Conservation (phyloP, 208 protist species). For the Leishmania braziliensis region DNA sequence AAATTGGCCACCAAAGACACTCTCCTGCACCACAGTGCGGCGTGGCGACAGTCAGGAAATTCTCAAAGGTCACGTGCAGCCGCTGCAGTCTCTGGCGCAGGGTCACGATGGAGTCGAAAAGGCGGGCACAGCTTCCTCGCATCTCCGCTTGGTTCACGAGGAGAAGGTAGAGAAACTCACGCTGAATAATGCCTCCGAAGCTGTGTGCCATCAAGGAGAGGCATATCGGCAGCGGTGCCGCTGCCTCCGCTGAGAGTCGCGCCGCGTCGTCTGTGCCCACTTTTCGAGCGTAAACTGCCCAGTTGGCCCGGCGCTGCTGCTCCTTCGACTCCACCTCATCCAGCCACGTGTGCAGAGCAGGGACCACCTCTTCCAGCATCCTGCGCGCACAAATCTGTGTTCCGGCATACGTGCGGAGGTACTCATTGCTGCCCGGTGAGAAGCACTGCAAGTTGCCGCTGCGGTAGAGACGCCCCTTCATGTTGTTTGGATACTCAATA, state of each 20-base stretch:
- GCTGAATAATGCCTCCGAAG: conserved; percentile 70
- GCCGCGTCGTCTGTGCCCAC: conserved; percentile 15
- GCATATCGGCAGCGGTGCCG: conserved; percentile 32
- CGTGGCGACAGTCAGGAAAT: conserved; percentile 67
- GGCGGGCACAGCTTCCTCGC: conserved; percentile 9
- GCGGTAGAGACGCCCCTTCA: conserved; percentile 38
- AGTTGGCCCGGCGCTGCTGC: conserved; percentile 18
- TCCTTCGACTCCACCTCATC: conserved; percentile 27
- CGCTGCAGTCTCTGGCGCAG: conserved; percentile 35
- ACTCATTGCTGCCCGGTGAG: conserved; percentile 50
- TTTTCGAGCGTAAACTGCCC: conserved; percentile 12
- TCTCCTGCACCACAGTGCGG: conserved; percentile 68
- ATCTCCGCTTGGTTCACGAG: conserved; percentile 33
- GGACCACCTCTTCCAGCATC: conserved; percentile 52
- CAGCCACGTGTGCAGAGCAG: conserved; percentile 53
- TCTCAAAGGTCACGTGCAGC: conserved; percentile 47
- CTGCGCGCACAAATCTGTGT: conserved; percentile 44
- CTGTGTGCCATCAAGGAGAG: conserved; percentile 74
- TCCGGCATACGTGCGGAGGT: conserved; percentile 39
- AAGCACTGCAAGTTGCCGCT: conserved; percentile 57
- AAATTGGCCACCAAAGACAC: conserved; percentile 52
- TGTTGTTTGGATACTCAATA: conserved; percentile 26
- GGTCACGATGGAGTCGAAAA: conserved; percentile 24
- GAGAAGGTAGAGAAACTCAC: conserved; percentile 66
- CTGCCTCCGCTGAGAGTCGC: conserved; percentile 5